Evolutionary conservation across 1,284 basidiomycete species (phyloP).

Genomic region (Ceratobasidium sp.): DNA sequence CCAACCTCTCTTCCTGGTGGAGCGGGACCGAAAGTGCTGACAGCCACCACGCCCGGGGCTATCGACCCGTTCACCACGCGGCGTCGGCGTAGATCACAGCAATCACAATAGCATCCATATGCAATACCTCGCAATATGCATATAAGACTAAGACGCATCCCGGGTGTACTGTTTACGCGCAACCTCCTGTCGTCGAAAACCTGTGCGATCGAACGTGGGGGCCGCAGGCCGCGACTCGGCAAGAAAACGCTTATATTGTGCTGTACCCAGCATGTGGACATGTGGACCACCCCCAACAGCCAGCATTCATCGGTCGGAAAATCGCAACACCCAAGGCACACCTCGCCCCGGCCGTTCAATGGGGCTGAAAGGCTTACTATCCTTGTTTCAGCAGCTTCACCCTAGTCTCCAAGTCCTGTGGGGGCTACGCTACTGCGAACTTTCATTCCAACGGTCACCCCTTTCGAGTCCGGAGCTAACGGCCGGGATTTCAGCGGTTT

Average conservation of each 20-base stretch:
- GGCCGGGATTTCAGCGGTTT: not conserved
- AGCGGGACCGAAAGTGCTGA: conserved; percentile 7
- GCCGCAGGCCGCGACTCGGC: conserved; percentile 7
- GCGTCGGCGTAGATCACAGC: conserved; percentile 14
- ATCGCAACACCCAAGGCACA: not conserved
- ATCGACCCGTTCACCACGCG: conserved; percentile 6
- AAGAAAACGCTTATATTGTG: conserved; percentile 5
- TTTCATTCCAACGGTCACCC: no score
- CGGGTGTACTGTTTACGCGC: conserved; percentile 23
- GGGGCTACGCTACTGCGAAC: not conserved
- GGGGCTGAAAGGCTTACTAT: not conserved
- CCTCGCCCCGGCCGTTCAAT: not conserved
- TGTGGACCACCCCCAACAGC: not conserved
- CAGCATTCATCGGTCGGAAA: not conserved
- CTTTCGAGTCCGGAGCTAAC: not conserved
- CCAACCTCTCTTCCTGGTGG: conserved; percentile 2
- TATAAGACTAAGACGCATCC: conserved; percentile 8
- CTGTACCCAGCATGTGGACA: not conserved
- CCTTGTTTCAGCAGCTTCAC: not conserved
- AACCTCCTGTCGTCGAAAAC: conserved; percentile 1
- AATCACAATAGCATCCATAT: not conserved
- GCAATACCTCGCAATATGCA: not conserved
- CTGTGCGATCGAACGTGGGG: conserved; percentile 2
- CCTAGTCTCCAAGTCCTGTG: not conserved
- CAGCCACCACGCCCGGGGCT: not conserved